These are phyloP conservation scores for Calendula officinalis DNA, from an alignment of 129 eudicot genomes.

Conservation along the genomic window DNA sequence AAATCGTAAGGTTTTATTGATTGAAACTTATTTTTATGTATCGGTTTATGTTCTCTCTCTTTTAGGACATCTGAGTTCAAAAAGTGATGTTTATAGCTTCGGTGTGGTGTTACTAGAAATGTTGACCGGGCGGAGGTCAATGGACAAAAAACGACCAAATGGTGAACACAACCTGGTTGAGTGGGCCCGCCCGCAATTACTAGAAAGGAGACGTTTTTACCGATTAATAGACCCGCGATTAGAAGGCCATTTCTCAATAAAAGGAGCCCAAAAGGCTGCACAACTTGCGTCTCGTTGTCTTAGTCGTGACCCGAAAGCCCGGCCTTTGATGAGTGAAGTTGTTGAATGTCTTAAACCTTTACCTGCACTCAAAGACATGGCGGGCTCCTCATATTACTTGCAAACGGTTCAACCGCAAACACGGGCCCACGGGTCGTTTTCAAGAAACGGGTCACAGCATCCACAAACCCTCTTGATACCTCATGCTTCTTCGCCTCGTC, in stretches of 20 bases:
- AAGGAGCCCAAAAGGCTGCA: conserved; percentile 66
- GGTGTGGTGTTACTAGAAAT: conserved; percentile 62
- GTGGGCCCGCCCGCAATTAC: conserved; percentile 61
- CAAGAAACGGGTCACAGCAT: conserved; percentile 66
- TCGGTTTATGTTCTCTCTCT: conserved; percentile 5
- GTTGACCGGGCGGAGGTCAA: conserved; percentile 60
- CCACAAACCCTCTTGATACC: conserved; percentile 80
- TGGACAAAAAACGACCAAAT: conserved; percentile 63
- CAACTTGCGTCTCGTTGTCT: conserved; percentile 60
- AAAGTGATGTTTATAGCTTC: conserved; percentile 62
- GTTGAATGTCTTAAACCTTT: conserved; percentile 52
- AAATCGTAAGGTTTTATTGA: too few species aligned
- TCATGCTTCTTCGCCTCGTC: conserved; percentile 73
- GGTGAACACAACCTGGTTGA: conserved; percentile 65
- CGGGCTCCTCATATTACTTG: conserved; percentile 51
- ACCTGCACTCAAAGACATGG: conserved; percentile 65
- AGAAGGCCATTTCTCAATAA: conserved; percentile 56
- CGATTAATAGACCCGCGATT: conserved; percentile 57
- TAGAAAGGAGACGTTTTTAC: conserved; percentile 48
- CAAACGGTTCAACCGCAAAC: conserved; percentile 44
- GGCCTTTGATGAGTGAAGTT: conserved; percentile 63
- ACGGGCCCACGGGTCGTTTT: conserved; percentile 35
- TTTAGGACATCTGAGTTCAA: conserved; percentile 51
- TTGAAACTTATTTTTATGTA: too few species aligned
- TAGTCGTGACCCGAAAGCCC: conserved; percentile 57